Percentiles rank a stretch among this genome's conserved stretches.
Conservation (phyloP, 768 basidiomycete genomes). For the Mrakia hoshinonis region DNA sequence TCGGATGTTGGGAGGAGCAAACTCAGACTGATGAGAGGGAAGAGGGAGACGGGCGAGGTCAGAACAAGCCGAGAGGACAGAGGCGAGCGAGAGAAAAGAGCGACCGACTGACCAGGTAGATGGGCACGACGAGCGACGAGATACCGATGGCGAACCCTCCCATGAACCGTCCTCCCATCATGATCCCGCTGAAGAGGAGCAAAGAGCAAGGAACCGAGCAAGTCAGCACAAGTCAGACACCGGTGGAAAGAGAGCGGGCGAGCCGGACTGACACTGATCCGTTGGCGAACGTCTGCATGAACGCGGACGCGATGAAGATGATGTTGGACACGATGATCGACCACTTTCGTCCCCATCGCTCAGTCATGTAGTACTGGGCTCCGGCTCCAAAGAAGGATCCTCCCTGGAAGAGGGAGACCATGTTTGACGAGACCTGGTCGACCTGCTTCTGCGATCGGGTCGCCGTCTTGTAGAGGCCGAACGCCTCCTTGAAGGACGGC, state of each 20-base stretch:
- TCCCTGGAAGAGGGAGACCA: slow-evolving; percentile 35
- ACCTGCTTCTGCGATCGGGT: slow-evolving; percentile 33
- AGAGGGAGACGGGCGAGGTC: too few relatives aligned
- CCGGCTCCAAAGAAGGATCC: slow-evolving; percentile 35
- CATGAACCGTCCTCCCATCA: slow-evolving; percentile 25
- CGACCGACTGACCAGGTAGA: slow-evolving; percentile 28
- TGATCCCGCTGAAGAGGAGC: slow-evolving; percentile 19
- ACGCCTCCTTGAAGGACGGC: slow-evolving; percentile 46
- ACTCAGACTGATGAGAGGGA: slow-evolving; percentile 27
- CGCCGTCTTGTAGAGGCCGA: slow-evolving; percentile 42
- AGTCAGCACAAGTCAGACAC: neutral
- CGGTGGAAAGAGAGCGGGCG: neutral
- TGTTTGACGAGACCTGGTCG: slow-evolving; percentile 39
- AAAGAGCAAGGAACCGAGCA: neutral
- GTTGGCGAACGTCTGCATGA: slow-evolving; percentile 33
- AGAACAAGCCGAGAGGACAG: too few relatives aligned
- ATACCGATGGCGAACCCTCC: slow-evolving; percentile 34
- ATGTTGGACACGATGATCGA: slow-evolving; percentile 32
- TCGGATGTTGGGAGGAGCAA: slow-evolving; percentile 46
- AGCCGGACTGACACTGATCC: slow-evolving; percentile 21
- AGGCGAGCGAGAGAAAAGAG: too few relatives aligned
- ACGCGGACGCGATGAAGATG: slow-evolving; percentile 33
- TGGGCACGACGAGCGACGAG: slow-evolving; percentile 30
- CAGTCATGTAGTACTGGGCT: slow-evolving; percentile 32
- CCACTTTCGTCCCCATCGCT: slow-evolving; percentile 32